Base-by-base conservation (phyloP, 2,329 filamentous ascomycete species). In the Teratosphaeriaceae sp. region DNA sequence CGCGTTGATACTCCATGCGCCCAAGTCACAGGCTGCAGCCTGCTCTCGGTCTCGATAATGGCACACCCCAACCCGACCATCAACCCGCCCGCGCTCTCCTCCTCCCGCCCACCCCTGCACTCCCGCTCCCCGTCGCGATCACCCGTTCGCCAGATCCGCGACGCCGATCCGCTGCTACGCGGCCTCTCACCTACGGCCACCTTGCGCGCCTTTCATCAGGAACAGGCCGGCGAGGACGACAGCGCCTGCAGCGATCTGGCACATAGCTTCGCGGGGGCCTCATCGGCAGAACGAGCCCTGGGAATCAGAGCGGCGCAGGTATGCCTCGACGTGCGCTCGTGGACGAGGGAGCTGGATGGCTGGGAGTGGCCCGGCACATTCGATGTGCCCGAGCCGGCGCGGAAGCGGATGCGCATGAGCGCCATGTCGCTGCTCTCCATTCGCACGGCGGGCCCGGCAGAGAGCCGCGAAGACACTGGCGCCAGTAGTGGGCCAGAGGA, bases 291-390 rank as follows among this genome's bases (percentile, higher is more conserved):
- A 63, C 78, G 82, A 54, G 80, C 83, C 13, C 80, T 90, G 62
- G 84, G 82, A 31, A 71, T 82, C 55, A 76, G 79, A 48, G 81
- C 84, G 33, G 85, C 85, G 31, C 64, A 80, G 47, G 81, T 84
- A 13, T 84, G 84, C 11, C 78, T 82, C 54, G 80, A 77, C 49
- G 78, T 92, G 48, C 75, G 82, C 62, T 74, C 78, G 57, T 92
- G 86, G 85, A 72, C 85, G 20, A 70, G 78, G n/a, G 86, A 92
- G 67, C 70, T 92, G 29, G 69, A 74, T 44, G 61, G 68, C 46
- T 83, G 79, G 79, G 60, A 65, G 16, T 83, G 79, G 79, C 66
- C 73, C 0, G 71, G 69, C 48, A 66, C 60, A 12, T 73, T 72
- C 44, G 67, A 71, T 45, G 57, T 55, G 38, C 69, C 68, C 5